Evolutionary conservation across 371 early-diverging fungal genomes (phyloP).

Genomic region (Blyttiomyces sp.): DNA sequence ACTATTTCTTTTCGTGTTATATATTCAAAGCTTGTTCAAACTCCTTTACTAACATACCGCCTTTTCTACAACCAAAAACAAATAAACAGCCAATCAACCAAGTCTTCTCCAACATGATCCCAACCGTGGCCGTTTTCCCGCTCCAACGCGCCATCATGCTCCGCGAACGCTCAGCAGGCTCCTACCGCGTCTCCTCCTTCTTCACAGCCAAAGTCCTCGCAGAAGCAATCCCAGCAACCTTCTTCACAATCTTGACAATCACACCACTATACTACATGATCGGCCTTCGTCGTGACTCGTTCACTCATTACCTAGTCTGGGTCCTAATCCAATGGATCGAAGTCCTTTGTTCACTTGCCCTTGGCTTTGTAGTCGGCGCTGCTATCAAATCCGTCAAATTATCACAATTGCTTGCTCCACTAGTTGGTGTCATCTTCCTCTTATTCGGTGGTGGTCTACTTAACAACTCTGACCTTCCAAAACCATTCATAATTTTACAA

Average conservation of each 20-base stretch:
- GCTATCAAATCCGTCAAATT: constrained; percentile 31
- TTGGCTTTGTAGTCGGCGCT: constrained; percentile 38
- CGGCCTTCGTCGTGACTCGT: constrained; percentile 20
- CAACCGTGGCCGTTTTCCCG: constrained; percentile 29
- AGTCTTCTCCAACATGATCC: constrained; percentile 40
- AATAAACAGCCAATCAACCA: no score
- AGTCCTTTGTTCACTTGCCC: constrained; percentile 27
- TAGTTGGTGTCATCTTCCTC: constrained; percentile 43
- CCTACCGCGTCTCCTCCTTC: constrained; percentile 12
- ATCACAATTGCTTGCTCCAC: constrained; percentile 46
- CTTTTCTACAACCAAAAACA: no score
- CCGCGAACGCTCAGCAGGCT: constrained; percentile 5
- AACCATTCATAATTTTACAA: constrained; percentile 41
- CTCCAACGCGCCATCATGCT: constrained; percentile 1
- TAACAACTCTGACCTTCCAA: constrained; percentile 35
- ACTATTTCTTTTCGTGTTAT: no score
- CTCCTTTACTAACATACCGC: no score
- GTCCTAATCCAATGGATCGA: not conserved
- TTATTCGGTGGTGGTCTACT: constrained; percentile 48
- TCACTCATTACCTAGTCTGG: not conserved
- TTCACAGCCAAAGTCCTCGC: constrained; percentile 23
- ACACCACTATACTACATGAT: constrained; percentile 35
- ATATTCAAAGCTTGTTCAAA: no score
- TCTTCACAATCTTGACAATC: constrained; percentile 10
- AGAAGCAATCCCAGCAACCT: constrained; percentile 8